phyloP scores from a whole-genome alignment of 768 basidiomycete genomes.

The Mycena capillaripes region DNA sequence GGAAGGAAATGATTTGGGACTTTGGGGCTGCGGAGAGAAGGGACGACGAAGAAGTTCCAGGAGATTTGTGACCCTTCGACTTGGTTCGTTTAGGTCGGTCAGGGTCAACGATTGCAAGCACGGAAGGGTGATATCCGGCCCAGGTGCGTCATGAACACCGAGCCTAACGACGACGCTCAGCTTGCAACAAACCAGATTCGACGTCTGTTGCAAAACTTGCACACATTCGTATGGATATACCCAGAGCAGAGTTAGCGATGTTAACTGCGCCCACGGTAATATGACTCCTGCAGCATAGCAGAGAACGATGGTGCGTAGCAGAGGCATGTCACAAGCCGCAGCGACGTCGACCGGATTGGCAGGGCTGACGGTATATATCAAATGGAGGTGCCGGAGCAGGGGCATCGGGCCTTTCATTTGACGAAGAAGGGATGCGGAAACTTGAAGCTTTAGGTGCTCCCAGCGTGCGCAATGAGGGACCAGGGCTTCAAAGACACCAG shows the following conservation, averaged over 20 bases:
- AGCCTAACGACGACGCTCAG: not conserved
- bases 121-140: not conserved
- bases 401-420: not conserved
- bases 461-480: not conserved
- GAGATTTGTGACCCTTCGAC: too few relatives aligned
- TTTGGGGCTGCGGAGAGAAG: too few relatives aligned
- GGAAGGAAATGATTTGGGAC: not conserved
- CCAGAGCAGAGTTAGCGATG: not conserved
- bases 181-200: not conserved
- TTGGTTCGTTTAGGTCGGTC: not conserved
- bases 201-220: not conserved
- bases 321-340: not conserved
- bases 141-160: not conserved
- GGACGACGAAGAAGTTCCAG: too few relatives aligned
- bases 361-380: not conserved
- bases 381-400: not conserved
- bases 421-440: not conserved
- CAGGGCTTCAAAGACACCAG: too few relatives aligned
- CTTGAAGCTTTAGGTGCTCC: not conserved
- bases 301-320: not conserved
- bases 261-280: not conserved
- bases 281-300: not conserved
- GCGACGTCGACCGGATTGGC: not conserved
- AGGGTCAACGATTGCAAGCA: not conserved
- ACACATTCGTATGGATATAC: not conserved